Percentiles rank a stretch among this genome's conserved stretches.
Conservation (phyloP, 768 basidiomycete genomes). For the Phlegmacium glaucopus region DNA sequence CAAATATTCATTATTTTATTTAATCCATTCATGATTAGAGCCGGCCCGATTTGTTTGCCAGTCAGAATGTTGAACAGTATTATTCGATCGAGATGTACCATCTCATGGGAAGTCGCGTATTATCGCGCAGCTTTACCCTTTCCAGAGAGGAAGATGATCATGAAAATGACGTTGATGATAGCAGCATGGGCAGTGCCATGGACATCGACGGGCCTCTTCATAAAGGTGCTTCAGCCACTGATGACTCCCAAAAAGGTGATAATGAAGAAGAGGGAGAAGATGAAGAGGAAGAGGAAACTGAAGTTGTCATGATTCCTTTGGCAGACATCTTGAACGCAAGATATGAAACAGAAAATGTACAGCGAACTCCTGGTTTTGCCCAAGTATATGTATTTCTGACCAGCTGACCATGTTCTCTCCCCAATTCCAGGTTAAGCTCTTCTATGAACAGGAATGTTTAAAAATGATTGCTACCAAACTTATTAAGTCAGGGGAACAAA, state of each 20-base stretch:
- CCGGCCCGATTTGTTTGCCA: constrained; percentile 69
- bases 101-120: constrained; percentile 85
- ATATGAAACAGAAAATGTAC: constrained; percentile 79
- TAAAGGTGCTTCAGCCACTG: constrained; percentile 12
- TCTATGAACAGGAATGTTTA: constrained; percentile 67
- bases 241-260: constrained; percentile 26
- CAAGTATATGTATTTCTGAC: not conserved
- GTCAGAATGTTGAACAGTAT: constrained; percentile 35
- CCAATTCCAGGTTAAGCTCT: constrained; percentile 69
- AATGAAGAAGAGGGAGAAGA: constrained; percentile 38
- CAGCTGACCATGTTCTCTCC: constrained; percentile 2
- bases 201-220: constrained; percentile 32
- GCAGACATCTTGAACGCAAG: constrained; percentile 95
- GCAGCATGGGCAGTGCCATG: constrained; percentile 36
- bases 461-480: constrained; percentile 79
- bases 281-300: constrained; percentile 42
- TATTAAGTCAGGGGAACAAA: constrained; percentile 80
- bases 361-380: constrained; percentile 16
- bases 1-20: not conserved
- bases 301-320: constrained; percentile 91
- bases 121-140: constrained; percentile 90
- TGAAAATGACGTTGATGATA: constrained; percentile 27
- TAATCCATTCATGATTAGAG: constrained; percentile 36
- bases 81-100: constrained; percentile 81
- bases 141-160: constrained; percentile 49